phyloP scores from a whole-genome alignment of 345 rosid species.

The Cardiospermum halicacabum region DNA sequence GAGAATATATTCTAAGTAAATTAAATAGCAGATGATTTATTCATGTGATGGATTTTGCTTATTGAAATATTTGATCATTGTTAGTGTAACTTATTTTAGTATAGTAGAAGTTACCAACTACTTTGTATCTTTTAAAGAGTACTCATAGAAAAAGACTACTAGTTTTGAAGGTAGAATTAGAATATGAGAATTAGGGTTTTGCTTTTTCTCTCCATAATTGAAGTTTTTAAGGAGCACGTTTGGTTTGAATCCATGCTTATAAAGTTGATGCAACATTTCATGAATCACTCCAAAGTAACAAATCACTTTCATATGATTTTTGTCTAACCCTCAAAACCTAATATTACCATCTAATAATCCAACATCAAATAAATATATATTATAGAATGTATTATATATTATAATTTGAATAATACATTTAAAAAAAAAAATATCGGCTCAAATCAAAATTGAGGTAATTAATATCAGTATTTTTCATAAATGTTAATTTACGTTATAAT shows the following conservation, averaged over 20 bases:
- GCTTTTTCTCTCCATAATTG: slow-evolving; percentile 17
- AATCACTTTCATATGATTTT: slow-evolving; percentile 1
- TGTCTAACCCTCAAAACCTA: neutral
- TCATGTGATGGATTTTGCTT: neutral
- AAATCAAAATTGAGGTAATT: too few species aligned
- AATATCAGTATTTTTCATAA: too few species aligned
- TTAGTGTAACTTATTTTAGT: neutral
- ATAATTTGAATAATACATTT: too few species aligned
- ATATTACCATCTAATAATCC: neutral
- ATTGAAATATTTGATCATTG: neutral
- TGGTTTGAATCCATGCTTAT: slow-evolving; percentile 7
- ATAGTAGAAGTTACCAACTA: neutral
- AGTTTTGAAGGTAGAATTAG: neutral
- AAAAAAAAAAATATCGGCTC: too few species aligned
- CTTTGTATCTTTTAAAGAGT: neutral
- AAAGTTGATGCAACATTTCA: slow-evolving; percentile 5
- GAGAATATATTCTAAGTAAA: too few species aligned
- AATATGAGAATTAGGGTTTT: neutral
- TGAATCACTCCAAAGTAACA: neutral
- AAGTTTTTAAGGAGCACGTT: slow-evolving; percentile 16
- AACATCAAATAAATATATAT: too few species aligned
- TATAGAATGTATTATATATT: too few species aligned
- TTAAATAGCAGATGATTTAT: too few species aligned
- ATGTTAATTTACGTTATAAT: too few species aligned
- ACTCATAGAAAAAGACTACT: neutral